Evolutionary conservation across 495 filamentous ascomycete species (phyloP), one percentile per base, ranked within the genome.

Genomic region (Talaromyces borbonicus): DNA sequence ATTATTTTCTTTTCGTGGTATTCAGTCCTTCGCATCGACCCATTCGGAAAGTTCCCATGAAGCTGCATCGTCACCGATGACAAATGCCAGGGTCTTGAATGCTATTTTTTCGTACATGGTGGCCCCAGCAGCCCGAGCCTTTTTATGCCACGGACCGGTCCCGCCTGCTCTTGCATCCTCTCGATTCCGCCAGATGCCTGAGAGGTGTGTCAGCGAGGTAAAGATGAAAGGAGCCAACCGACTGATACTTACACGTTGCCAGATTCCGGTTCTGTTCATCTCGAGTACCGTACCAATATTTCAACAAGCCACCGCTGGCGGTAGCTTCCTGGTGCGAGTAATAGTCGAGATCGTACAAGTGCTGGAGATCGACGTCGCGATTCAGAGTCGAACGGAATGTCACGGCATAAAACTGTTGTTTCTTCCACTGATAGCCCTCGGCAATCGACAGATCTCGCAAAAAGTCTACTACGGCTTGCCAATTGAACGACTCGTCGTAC

Each of bases 211-310:
- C 31, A 32, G 15, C 36, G 19, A 19, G 24, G 4, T n/a, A 29
- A 19, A 16, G 5, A 39, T 27, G 2, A 11, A 42, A 39, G 26
- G n/a, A 9, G 19, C 29, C 8, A 14, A 20, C 14, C 23, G 12
- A 11, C 4, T 25, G 31, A 42, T 29, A 60, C 67, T 54, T 54
- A 74, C 83, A 89, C 35, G 84, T 89, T 38, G 85, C 84, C 49
- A 89, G 60, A 61, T 90, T 89, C 55, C 71, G 68, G 19, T 74
- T 69, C 25, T 80, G 59, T 26, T 57, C 67, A 63, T 87, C 75
- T 25, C 83, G 83, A 23, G 59, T 61, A 11, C 84, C 84, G 57
- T 85, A 90, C 85, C 86, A 92, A 65, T 90, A 89, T 76, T 93
- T 92, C 54, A 94, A 65, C 56, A 95, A 71, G n/a, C 89, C 88